Evolutionary conservation across 75 land plant species (phyloP).

Genomic region (Picea glauca): DNA sequence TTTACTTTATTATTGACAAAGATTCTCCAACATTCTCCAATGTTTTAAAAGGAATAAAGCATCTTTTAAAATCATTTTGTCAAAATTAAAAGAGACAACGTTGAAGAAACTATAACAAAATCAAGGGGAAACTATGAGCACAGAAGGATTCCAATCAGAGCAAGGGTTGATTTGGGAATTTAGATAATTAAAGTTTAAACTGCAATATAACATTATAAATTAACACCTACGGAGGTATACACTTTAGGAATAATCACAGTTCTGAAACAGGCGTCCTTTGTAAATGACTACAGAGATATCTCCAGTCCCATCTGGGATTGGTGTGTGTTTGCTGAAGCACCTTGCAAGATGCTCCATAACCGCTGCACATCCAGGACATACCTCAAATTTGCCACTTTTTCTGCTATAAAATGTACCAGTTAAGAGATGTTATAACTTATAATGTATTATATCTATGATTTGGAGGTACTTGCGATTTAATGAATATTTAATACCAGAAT

Average conservation of each 20-base stretch:
- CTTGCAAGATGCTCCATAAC: not conserved
- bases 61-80: not conserved
- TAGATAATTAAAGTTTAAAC: not conserved
- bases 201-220: not conserved
- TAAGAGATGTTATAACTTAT: too few relatives aligned
- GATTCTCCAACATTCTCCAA: not conserved
- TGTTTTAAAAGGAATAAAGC: not conserved
- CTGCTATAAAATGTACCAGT: not conserved
- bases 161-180: not conserved
- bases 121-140: not conserved
- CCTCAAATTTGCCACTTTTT: not conserved
- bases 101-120: not conserved
- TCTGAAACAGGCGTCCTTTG: not conserved
- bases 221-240: not conserved
- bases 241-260: not conserved
- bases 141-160: not conserved
- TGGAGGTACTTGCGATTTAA: not conserved
- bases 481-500: too few relatives aligned
- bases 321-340: not conserved
- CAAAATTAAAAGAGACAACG: not conserved
- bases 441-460: constrained; percentile 3
- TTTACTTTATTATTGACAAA: not conserved
- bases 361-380: not conserved
- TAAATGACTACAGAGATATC: not conserved
- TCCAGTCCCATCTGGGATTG: too few relatives aligned